A percentile compares a stretch with the other conserved stretches of the same genome.
Evolutionary conservation across 352 stramenopile species (phyloP).

Genomic region (Phytopythium sindhum): DNA sequence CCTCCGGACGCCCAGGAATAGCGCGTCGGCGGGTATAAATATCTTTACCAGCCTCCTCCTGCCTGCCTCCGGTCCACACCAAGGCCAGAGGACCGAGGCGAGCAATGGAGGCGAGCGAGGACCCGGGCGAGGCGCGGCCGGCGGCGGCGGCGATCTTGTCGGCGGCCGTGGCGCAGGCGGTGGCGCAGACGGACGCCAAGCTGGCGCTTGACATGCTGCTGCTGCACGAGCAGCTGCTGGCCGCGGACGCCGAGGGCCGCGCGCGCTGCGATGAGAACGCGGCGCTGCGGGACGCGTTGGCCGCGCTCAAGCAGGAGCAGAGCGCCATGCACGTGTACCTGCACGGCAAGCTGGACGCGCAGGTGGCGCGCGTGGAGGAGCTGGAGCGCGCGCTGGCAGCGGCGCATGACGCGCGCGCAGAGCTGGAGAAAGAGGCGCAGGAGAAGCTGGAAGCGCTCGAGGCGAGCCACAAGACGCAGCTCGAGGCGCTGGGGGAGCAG

Average conservation of each 20-base stretch:
- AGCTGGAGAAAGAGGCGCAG: conserved; percentile 3
- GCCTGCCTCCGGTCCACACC: no score
- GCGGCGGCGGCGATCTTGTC: conserved; percentile 33
- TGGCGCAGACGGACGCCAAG: conserved; percentile 49
- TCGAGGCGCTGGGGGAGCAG: conserved; percentile 14
- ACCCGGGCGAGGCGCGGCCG: neutral
- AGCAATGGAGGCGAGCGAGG: neutral
- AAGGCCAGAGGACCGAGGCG: neutral
- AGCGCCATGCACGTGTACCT: conserved; percentile 89
- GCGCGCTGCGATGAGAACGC: conserved; percentile 39
- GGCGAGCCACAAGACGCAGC: conserved; percentile 6
- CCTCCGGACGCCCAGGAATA: no score
- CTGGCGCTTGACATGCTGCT: conserved; percentile 67
- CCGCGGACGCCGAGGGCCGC: conserved; percentile 30
- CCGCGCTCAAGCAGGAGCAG: conserved; percentile 47
- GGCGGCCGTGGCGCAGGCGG: conserved; percentile 34
- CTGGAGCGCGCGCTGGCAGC: conserved; percentile 41
- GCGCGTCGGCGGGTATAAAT: neutral
- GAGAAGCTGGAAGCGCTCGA: conserved; percentile 8
- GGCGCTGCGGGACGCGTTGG: conserved; percentile 43
- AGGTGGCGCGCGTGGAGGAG: conserved; percentile 56
- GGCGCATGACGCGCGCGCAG: conserved; percentile 12
- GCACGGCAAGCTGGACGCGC: conserved; percentile 77
- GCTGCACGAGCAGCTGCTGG: conserved; percentile 44
- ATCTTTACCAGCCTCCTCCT: neutral